These are phyloP conservation scores for Penicillium paradoxum DNA, from an alignment of 495 filamentous ascomycete genomes.

Conservation along the genomic window DNA sequence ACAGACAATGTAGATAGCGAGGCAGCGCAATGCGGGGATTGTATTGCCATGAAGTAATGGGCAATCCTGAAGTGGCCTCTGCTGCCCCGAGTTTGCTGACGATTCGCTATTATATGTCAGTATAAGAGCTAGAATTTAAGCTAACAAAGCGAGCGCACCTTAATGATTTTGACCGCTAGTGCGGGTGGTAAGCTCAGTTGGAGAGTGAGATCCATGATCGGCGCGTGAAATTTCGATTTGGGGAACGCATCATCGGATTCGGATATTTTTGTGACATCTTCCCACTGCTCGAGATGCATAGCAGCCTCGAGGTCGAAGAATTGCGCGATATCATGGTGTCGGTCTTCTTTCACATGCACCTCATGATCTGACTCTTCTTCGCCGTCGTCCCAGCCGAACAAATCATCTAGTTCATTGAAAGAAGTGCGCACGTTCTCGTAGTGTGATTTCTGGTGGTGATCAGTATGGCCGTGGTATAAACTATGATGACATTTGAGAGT, in stretches of 20 bases:
- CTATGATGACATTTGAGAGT: too few relatives aligned
- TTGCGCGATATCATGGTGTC: not conserved
- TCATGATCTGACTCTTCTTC: not conserved
- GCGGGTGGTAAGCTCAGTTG: not conserved
- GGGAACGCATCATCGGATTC: not conserved
- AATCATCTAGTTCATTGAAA: not conserved
- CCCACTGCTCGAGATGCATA: not conserved
- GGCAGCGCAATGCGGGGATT: not conserved
- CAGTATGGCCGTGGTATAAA: too few relatives aligned
- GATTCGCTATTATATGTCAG: not conserved
- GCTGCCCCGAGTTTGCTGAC: not conserved
- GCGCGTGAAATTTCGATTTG: not conserved
- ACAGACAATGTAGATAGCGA: constrained; percentile 1
- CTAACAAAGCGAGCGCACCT: too few relatives aligned
- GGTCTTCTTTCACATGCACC: not conserved
- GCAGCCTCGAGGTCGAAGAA: not conserved
- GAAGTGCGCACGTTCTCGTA: not conserved
- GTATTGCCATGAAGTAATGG: not conserved
- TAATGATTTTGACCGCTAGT: not conserved
- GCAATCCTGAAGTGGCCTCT: not conserved
- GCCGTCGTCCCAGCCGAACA: not conserved
- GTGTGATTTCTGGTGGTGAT: not conserved
- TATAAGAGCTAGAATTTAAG: not conserved
- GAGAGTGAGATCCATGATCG: not conserved
- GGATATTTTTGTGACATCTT: not conserved